Conservation (phyloP, 306 rosid genomes). For the Rosa persica region DNA sequence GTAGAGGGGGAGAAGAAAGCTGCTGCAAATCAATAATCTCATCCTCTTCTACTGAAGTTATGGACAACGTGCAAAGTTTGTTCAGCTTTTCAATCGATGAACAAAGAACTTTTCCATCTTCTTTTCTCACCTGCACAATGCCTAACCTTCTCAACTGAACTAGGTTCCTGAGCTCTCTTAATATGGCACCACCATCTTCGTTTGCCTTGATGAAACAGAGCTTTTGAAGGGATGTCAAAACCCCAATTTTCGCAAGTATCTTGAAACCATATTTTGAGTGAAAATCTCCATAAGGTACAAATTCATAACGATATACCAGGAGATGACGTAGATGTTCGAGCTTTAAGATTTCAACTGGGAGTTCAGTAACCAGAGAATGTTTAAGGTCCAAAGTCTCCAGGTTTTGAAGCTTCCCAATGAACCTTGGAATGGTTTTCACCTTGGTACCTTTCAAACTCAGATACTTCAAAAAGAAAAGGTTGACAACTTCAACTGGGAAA, state of each 20-base stretch:
- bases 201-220: slow-evolving; percentile 30
- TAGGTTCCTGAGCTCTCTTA: slow-evolving; percentile 26
- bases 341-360: slow-evolving; percentile 28
- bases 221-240: slow-evolving; percentile 33
- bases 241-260: slow-evolving; percentile 16
- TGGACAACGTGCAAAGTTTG: slow-evolving; percentile 20
- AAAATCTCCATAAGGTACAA: background rate
- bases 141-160: slow-evolving; percentile 33
- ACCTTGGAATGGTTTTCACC: slow-evolving; percentile 16
- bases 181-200: background rate
- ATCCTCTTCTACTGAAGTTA: slow-evolving; percentile 22
- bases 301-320: slow-evolving; percentile 27
- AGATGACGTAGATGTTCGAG: slow-evolving; percentile 32
- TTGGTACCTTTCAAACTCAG: slow-evolving; percentile 29
- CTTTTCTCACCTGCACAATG: slow-evolving; percentile 16
- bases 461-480: slow-evolving; percentile 24
- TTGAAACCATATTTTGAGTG: slow-evolving; percentile 23
- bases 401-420: slow-evolving; percentile 30
- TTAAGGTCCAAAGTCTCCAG: slow-evolving; percentile 35
- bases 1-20: slow-evolving; percentile 29
- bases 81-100: slow-evolving; percentile 19
- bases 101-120: slow-evolving; percentile 30
- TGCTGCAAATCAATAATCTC: slow-evolving; percentile 26
- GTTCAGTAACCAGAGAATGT: slow-evolving; percentile 17
- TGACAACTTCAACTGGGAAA: slow-evolving; percentile 24